These are phyloP conservation scores for Candida anglica DNA, from an alignment of 805 yeast genomes.

Conservation along the genomic window DNA sequence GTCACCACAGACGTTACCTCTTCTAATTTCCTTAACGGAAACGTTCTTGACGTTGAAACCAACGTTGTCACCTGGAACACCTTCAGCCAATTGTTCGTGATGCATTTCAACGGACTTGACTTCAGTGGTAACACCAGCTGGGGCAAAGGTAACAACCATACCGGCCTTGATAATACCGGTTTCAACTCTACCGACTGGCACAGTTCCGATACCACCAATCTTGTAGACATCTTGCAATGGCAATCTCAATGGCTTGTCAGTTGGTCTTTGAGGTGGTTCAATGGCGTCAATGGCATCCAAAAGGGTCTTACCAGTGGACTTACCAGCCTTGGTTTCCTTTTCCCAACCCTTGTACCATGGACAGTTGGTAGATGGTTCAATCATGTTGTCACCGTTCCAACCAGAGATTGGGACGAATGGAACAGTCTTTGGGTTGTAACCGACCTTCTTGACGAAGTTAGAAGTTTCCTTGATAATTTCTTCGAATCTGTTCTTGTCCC, in stretches of 20 bases:
- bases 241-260: constrained; percentile 84
- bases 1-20: constrained; percentile 93
- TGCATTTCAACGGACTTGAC: constrained; percentile 89
- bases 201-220: constrained; percentile 90
- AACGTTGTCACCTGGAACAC: constrained; percentile 88
- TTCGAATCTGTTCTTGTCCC: constrained; percentile 78
- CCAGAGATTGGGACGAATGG: constrained; percentile 91
- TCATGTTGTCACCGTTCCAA: constrained; percentile 93
- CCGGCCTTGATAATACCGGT: constrained; percentile 91
- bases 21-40: constrained; percentile 83
- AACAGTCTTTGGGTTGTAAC: constrained; percentile 78
- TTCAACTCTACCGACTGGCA: constrained; percentile 93
- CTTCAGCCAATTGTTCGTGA: constrained; percentile 75
- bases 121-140: constrained; percentile 86
- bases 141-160: constrained; percentile 86
- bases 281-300: constrained; percentile 82
- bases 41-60: constrained; percentile 91
- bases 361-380: constrained; percentile 76
- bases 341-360: constrained; percentile 88
- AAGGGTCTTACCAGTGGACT: constrained; percentile 72
- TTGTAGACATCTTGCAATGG: constrained; percentile 90
- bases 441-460: constrained; percentile 80
- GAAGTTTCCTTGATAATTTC: constrained; percentile 75
- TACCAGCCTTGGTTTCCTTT: constrained; percentile 71
- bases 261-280: constrained; percentile 77